phyloP scores from a whole-genome alignment of 2,329 filamentous ascomycete species.

The Colletotrichum shisoi region DNA sequence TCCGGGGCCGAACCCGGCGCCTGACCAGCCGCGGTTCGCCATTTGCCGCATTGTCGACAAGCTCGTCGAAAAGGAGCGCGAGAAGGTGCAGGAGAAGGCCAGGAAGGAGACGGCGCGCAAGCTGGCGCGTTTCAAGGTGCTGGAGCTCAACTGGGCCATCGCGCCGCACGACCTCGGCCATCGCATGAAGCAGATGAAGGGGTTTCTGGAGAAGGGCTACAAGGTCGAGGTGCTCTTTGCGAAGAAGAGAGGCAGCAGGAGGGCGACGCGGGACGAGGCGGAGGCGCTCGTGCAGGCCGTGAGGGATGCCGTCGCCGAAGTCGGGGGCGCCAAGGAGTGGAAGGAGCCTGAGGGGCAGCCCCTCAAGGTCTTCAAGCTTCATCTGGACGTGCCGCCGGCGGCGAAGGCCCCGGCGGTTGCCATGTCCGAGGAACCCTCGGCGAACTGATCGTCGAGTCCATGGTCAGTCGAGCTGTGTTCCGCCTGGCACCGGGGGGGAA shows the following conservation, averaged over 20 bases:
- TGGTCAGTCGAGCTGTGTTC: not conserved
- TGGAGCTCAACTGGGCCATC: constrained; percentile 94
- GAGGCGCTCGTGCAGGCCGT: constrained; percentile 60
- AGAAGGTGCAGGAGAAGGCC: constrained; percentile 56
- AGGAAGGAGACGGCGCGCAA: constrained; percentile 52
- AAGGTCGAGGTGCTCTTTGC: constrained; percentile 77
- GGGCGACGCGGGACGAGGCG: constrained; percentile 68
- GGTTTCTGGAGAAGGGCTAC: constrained; percentile 77
- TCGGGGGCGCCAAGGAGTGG: constrained; percentile 53
- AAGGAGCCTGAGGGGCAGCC: constrained; percentile 57
- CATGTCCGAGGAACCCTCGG: not conserved
- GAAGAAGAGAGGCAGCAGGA: constrained; percentile 68
- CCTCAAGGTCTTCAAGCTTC: constrained; percentile 54
- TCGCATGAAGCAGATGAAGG: constrained; percentile 70
- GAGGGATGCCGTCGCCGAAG: constrained; percentile 46
- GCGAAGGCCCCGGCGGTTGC: not conserved
- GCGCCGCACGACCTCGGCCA: constrained; percentile 76
- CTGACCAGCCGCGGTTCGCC: constrained; percentile 52
- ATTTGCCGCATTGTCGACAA: constrained; percentile 77
- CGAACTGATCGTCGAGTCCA: not conserved
- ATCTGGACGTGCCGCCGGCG: constrained; percentile 48
- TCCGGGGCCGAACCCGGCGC: constrained; percentile 41
- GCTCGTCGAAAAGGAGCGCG: constrained; percentile 55
- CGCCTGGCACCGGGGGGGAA: not conserved
- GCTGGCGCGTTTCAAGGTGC: constrained; percentile 67